phyloP scores from a whole-genome alignment of 306 rosid species.

The Casuarina glauca region DNA sequence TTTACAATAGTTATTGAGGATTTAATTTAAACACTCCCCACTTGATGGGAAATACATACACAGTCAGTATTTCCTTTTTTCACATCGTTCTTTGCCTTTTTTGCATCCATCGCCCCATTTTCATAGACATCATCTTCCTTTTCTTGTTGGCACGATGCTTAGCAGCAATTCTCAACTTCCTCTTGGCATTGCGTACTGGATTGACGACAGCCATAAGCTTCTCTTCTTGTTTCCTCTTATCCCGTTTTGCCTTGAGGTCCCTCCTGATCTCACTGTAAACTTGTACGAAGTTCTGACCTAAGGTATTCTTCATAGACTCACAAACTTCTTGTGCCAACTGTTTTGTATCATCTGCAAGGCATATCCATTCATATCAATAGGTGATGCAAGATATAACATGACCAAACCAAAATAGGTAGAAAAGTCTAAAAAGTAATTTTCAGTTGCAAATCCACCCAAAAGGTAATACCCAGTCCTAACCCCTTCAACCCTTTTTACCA shows the following conservation, averaged over 20 bases:
- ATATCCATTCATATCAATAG: constrained; percentile 4
- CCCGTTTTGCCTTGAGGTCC: constrained; percentile 61
- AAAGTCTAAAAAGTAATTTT: neutral
- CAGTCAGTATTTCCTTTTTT: neutral
- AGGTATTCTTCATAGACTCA: constrained; percentile 38
- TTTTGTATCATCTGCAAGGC: constrained; percentile 52
- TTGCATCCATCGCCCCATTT: constrained; percentile 55
- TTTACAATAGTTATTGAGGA: neutral
- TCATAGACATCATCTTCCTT: constrained; percentile 62
- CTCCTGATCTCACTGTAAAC: constrained; percentile 62
- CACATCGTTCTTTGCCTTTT: neutral
- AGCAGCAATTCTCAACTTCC: constrained; percentile 66
- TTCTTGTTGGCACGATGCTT: constrained; percentile 79
- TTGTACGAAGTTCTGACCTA: constrained; percentile 59
- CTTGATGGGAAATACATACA: neutral
- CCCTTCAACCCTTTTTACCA: neutral
- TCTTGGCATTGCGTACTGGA: constrained; percentile 75
- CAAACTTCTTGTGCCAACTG: constrained; percentile 63
- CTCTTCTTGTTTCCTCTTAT: constrained; percentile 74
- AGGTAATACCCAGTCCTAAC: neutral
- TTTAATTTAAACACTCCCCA: neutral
- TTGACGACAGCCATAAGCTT: constrained; percentile 82
- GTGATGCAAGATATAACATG: neutral
- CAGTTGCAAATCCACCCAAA: neutral
- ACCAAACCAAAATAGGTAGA: neutral